phyloP scores from a whole-genome alignment of 441 rosid genomes.

The Iberis amara region DNA sequence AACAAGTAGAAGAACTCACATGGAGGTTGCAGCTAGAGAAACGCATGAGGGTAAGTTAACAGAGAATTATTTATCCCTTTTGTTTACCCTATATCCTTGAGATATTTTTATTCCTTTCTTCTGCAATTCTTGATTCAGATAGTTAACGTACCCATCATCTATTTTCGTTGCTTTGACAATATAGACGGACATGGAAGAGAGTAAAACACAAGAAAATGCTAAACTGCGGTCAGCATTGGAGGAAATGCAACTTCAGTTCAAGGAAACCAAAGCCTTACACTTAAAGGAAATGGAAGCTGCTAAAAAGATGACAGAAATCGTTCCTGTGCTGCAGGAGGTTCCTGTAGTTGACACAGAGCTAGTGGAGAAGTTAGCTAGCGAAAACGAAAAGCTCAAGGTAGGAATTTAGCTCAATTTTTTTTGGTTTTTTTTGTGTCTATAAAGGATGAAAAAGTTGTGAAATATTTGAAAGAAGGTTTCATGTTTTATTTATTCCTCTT shows the following conservation, averaged over 20 bases:
- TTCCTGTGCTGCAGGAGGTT: slow-evolving; percentile 67
- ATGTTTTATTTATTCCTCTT: slow-evolving; percentile 22
- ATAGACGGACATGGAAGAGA: slow-evolving; percentile 49
- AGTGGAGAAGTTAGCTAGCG: slow-evolving; percentile 50
- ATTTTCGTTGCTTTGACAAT: slow-evolving; percentile 16
- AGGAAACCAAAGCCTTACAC: slow-evolving; percentile 63
- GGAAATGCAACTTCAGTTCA: slow-evolving; percentile 56
- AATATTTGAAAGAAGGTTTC: slow-evolving; percentile 11
- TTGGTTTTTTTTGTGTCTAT: neutral
- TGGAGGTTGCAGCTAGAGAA: slow-evolving; percentile 76
- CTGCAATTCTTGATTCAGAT: slow-evolving; percentile 16
- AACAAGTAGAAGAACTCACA: slow-evolving; percentile 84
- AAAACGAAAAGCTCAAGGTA: slow-evolving; percentile 61
- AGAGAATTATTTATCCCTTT: slow-evolving; percentile 3
- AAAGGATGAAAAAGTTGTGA: slow-evolving; percentile 11
- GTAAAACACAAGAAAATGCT: slow-evolving; percentile 67
- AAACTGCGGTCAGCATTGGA: slow-evolving; percentile 61
- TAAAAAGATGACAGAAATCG: slow-evolving; percentile 47
- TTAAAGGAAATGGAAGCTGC: slow-evolving; percentile 59
- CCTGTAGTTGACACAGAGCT: slow-evolving; percentile 61
- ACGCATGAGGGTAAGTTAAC: slow-evolving; percentile 57
- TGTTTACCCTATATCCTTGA: slow-evolving; percentile 2
- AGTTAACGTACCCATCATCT: slow-evolving; percentile 13
- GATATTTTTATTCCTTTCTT: slow-evolving; percentile 11
- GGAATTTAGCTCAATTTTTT: slow-evolving; percentile 13